These are phyloP conservation scores for Vitellaria paradoxa DNA, from an alignment of 179 eudicot genomes.

Conservation along the genomic window DNA sequence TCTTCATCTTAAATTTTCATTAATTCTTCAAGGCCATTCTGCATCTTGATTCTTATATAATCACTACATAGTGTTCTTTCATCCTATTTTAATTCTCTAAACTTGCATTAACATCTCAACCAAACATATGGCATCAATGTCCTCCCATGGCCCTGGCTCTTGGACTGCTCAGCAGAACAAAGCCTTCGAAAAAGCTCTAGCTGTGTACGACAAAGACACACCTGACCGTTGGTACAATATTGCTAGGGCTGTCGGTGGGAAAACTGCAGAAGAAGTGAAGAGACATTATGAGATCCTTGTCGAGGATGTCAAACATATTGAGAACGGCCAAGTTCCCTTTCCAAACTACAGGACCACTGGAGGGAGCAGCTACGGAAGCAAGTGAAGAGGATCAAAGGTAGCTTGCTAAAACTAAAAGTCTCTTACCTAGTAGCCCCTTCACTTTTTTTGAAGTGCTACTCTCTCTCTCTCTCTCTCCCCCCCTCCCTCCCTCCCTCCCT, in stretches of 20 bases:
- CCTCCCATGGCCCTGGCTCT: constrained; percentile 29
- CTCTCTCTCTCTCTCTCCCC: background rate
- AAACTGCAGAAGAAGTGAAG: constrained; percentile 71
- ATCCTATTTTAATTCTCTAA: background rate
- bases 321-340: constrained; percentile 53
- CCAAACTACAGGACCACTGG: constrained; percentile 38
- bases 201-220: constrained; percentile 80
- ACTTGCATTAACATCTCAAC: background rate
- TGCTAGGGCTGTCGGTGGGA: constrained; percentile 75
- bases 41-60: background rate
- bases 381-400: constrained; percentile 9
- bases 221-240: constrained; percentile 88
- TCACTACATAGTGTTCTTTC: background rate
- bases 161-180: constrained; percentile 90
- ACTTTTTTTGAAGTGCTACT: background rate
- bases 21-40: background rate
- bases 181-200: constrained; percentile 82
- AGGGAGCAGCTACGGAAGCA: constrained; percentile 13
- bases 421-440: background rate
- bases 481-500: no score
- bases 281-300: constrained; percentile 68
- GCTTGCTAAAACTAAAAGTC: background rate
- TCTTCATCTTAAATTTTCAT: background rate
- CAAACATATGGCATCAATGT: constrained; percentile 39
- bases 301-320: constrained; percentile 67